Percentiles rank a stretch among this genome's conserved stretches.
phyloP scores from a whole-genome alignment of 495 filamentous ascomycete genomes.

The Trichoderma erinaceum region DNA sequence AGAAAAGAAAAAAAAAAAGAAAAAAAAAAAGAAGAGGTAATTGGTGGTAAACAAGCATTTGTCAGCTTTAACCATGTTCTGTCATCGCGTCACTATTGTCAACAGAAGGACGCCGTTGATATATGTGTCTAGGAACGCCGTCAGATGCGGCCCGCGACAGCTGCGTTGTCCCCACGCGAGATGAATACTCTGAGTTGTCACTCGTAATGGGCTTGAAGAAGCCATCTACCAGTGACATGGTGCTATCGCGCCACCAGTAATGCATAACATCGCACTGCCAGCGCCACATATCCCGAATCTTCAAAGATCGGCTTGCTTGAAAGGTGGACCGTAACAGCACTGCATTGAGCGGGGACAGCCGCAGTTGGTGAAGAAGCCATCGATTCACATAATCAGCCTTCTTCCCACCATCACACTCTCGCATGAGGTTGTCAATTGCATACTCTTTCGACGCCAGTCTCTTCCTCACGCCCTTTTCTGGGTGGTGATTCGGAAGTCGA shows the following conservation, averaged over 20 bases:
- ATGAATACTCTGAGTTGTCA: conserved; percentile 11
- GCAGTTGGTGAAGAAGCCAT: conserved; percentile 43
- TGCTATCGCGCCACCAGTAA: conserved; percentile 36
- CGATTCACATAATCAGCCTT: conserved; percentile 40
- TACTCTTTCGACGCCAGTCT: conserved; percentile 31
- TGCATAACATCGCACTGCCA: conserved; percentile 44
- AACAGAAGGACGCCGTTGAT: background rate
- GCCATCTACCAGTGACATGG: conserved; percentile 5
- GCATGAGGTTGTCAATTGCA: conserved; percentile 28
- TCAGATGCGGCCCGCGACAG: conserved; percentile 11
- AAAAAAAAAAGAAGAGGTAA: background rate
- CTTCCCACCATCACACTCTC: conserved; percentile 23
- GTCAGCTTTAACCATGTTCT: background rate
- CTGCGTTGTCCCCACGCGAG: background rate
- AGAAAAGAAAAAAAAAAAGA: background rate
- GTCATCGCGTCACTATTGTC: conserved; percentile 5
- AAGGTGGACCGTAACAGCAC: conserved; percentile 37
- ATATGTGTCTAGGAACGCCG: background rate
- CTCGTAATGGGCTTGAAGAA: background rate
- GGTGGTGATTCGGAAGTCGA: conserved; percentile 23
- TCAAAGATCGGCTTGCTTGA: conserved; percentile 23
- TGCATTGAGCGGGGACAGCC: conserved; percentile 37
- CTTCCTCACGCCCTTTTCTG: conserved; percentile 19
- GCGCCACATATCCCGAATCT: conserved; percentile 32
- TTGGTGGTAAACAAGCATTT: background rate